Conservation (phyloP, 805 yeast genomes). For the Monosporozyma aquatica region DNA sequence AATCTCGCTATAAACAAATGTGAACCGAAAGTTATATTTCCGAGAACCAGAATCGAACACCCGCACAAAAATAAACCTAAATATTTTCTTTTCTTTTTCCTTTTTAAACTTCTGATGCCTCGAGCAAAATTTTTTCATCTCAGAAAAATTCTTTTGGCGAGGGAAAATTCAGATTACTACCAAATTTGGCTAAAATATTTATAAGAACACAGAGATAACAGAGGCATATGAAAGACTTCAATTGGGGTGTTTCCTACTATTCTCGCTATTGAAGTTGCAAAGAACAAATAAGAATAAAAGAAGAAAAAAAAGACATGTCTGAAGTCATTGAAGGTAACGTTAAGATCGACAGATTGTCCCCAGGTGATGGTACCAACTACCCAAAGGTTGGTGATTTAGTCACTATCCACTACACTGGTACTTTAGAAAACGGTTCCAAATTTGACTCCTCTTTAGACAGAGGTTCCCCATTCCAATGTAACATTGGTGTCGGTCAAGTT, state of each 20-base stretch:
- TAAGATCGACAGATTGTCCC: slow-evolving; percentile 29
- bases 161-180: no score
- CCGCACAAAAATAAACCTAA: background rate
- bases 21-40: no score
- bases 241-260: background rate
- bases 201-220: no score
- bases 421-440: slow-evolving; percentile 89
- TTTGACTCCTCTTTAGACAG: slow-evolving; percentile 94
- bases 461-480: slow-evolving; percentile 89
- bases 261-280: no score
- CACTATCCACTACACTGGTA: slow-evolving; percentile 93
- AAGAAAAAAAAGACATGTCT: slow-evolving; percentile 18
- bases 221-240: background rate
- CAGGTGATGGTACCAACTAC: slow-evolving; percentile 79
- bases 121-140: background rate
- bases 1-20: no score
- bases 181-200: no score
- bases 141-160: no score
- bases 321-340: slow-evolving; percentile 34
- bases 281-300: background rate
- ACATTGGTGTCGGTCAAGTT: slow-evolving; percentile 93
- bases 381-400: slow-evolving; percentile 84
- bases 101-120: background rate
- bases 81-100: no score
- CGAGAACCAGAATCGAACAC: background rate